Evolutionary conservation across 805 yeast species (phyloP).

Genomic region (Candida gorgasii): DNA sequence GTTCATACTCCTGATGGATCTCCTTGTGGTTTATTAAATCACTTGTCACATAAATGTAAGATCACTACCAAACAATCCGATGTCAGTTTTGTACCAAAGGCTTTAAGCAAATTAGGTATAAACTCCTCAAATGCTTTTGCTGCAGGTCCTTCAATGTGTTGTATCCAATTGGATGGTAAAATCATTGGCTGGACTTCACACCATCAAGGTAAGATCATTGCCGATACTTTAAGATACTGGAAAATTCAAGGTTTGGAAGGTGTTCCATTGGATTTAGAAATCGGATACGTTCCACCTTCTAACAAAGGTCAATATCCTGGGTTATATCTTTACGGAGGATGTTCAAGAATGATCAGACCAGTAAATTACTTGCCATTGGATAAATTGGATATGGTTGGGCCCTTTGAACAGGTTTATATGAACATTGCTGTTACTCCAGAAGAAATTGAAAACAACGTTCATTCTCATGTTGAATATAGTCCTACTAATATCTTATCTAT

Average conservation of each 20-base stretch:
- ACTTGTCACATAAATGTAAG: conserved; percentile 91
- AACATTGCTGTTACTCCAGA: conserved; percentile 91
- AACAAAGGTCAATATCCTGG: conserved; percentile 97
- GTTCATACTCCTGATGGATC: conserved; percentile 99
- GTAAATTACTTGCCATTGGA: conserved; percentile 86
- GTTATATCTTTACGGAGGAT: conserved; percentile 85
- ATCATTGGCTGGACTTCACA: conserved; percentile 95
- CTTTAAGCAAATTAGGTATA: conserved; percentile 74
- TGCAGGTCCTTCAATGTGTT: conserved; percentile 85
- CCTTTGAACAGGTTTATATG: conserved; percentile 97
- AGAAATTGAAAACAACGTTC: conserved; percentile 79
- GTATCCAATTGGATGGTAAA: conserved; percentile 92
- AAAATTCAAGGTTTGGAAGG: conserved; percentile 78
- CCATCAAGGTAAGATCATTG: conserved; percentile 79
- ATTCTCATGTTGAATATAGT: conserved; percentile 90
- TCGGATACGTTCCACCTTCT: conserved; percentile 97
- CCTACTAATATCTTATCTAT: conserved; percentile 95
- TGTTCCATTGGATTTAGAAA: conserved; percentile 84
- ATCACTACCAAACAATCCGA: conserved; percentile 78
- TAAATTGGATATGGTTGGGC: conserved; percentile 87
- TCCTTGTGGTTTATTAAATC: conserved; percentile 97
- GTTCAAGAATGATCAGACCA: conserved; percentile 94
- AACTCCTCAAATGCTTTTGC: conserved; percentile 75
- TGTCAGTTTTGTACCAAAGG: conserved; percentile 66
- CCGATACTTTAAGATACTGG: conserved; percentile 90